These are phyloP conservation scores for Aquilaria malaccensis DNA, from an alignment of 345 rosid species.

Conservation along the genomic window DNA sequence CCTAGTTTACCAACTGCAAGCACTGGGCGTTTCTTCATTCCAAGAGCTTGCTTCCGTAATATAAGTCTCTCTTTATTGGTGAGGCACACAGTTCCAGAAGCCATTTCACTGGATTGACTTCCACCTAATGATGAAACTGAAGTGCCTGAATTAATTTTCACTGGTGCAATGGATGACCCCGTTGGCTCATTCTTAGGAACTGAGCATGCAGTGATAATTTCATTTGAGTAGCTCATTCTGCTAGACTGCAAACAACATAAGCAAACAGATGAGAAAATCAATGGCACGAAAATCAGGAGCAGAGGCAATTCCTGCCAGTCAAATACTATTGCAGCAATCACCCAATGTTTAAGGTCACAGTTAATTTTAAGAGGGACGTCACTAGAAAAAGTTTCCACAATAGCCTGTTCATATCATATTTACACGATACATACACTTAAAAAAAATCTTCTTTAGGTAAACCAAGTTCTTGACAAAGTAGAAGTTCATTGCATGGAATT, in stretches of 20 bases:
- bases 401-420: too few species aligned
- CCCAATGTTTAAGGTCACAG: too few species aligned
- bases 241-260: too few species aligned
- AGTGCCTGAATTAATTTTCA: constrained; percentile 16
- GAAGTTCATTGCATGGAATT: too few species aligned
- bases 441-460: too few species aligned
- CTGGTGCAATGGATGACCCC: constrained; percentile 20
- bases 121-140: constrained; percentile 16
- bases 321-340: constrained; percentile 8
- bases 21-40: constrained; percentile 74
- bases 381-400: too few species aligned
- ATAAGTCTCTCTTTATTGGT: constrained; percentile 86
- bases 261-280: too few species aligned
- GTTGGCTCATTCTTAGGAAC: constrained; percentile 19
- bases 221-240: background rate
- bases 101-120: constrained; percentile 20
- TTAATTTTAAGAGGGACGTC: too few species aligned
- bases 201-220: constrained; percentile 13
- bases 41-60: constrained; percentile 83
- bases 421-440: too few species aligned
- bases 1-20: constrained; percentile 67
- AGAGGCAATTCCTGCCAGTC: constrained; percentile 23
- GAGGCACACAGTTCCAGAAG: constrained; percentile 30
- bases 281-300: background rate
- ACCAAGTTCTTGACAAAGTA: too few species aligned